phyloP scores from a whole-genome alignment of 2,329 filamentous ascomycete genomes.

The Colletotrichum cuscutae region DNA sequence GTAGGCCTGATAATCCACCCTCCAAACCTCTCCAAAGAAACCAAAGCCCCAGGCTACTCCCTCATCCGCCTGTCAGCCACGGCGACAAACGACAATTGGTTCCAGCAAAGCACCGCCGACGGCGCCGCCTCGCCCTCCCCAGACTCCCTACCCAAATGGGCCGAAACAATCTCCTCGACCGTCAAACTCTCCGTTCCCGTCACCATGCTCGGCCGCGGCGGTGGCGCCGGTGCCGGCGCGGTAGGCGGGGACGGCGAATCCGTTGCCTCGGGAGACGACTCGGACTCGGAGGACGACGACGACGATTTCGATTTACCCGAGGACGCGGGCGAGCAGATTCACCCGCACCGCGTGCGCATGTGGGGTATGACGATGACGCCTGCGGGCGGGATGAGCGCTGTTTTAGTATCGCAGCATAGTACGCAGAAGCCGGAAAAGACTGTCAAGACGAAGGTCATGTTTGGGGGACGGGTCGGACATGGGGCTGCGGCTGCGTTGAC shows the following conservation, averaged over 20 bases:
- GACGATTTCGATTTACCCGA: slow-evolving; percentile 45
- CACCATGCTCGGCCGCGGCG: slow-evolving; percentile 52
- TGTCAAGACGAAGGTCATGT: slow-evolving; percentile 49
- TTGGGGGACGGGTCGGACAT: slow-evolving; percentile 40
- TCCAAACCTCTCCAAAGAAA: slow-evolving; percentile 42
- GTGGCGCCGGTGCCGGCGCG: slow-evolving; percentile 40
- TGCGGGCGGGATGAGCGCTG: slow-evolving; percentile 61
- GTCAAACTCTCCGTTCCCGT: slow-evolving; percentile 56
- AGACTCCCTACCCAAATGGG: slow-evolving; percentile 52
- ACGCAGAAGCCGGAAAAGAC: slow-evolving; percentile 59
- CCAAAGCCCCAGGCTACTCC: slow-evolving; percentile 58
- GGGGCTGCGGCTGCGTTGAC: background rate
- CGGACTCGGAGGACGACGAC: slow-evolving; percentile 39
- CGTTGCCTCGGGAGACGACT: slow-evolving; percentile 31
- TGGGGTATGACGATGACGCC: slow-evolving; percentile 65
- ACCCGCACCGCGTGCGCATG: slow-evolving; percentile 61
- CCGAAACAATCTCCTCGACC: slow-evolving; percentile 55
- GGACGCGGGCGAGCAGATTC: slow-evolving; percentile 52
- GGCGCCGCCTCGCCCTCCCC: slow-evolving; percentile 34
- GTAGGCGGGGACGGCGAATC: slow-evolving; percentile 40
- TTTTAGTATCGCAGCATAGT: slow-evolving; percentile 60
- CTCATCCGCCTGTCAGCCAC: slow-evolving; percentile 64
- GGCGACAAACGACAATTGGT: slow-evolving; percentile 61
- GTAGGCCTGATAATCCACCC: slow-evolving; percentile 60
- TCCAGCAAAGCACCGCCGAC: slow-evolving; percentile 58